Evolutionary conservation across 768 basidiomycete species (phyloP).

Genomic region (Macrolepiota albuminosa): DNA sequence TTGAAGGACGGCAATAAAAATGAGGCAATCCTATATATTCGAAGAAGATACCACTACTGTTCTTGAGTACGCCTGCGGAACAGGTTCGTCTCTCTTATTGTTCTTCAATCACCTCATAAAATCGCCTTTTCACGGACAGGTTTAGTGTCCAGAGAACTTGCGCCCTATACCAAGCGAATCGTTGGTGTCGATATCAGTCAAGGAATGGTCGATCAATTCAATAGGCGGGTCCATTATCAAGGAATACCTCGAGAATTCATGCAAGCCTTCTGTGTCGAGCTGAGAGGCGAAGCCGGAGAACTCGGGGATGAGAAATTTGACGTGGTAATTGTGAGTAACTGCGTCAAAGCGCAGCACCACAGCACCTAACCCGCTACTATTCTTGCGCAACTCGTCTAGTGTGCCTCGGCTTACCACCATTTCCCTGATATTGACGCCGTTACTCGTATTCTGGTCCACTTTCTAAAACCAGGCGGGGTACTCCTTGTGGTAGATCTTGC

Average conservation of each 20-base stretch:
- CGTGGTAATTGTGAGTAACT: constrained; percentile 54
- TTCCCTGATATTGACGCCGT: constrained; percentile 44
- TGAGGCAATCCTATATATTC: constrained; percentile 41
- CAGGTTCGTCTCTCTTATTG: constrained; percentile 29
- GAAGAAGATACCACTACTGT: constrained; percentile 50
- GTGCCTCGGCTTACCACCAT: constrained; percentile 65
- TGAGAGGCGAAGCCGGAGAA: constrained; percentile 42
- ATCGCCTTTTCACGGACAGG: constrained; percentile 35
- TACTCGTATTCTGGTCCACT: constrained; percentile 47
- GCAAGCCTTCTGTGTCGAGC: constrained; percentile 50
- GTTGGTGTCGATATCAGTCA: constrained; percentile 77
- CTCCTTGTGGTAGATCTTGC: constrained; percentile 54
- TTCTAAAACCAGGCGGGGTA: constrained; percentile 58
- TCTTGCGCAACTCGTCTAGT: constrained; percentile 32
- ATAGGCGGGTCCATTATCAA: constrained; percentile 50
- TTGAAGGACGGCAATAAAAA: constrained; percentile 30
- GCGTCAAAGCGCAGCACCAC: neutral
- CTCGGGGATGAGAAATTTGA: constrained; percentile 58
- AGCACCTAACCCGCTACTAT: neutral
- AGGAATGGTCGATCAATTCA: constrained; percentile 63
- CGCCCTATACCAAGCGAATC: constrained; percentile 54
- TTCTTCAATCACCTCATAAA: neutral
- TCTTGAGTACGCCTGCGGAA: constrained; percentile 76
- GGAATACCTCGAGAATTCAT: constrained; percentile 65
- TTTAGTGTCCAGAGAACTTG: constrained; percentile 55